A percentile compares a stretch with the other conserved stretches of the same genome.
phyloP scores from a whole-genome alignment of 176 grass and related monocot species.

The Tuctoria greenei region DNA sequence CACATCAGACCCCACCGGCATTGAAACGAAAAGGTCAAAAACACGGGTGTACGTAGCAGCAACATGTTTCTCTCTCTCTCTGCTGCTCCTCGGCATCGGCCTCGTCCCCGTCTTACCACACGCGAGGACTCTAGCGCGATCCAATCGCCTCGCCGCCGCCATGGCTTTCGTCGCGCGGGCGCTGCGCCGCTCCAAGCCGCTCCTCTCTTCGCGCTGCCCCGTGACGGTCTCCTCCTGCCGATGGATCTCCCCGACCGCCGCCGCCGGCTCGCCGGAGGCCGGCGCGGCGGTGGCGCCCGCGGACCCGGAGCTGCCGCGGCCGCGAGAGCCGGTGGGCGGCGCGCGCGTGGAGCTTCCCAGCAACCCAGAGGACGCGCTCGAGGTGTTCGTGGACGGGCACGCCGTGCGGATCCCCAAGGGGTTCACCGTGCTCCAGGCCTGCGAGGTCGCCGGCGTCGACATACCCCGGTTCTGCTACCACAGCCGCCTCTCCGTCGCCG shows the following conservation, averaged over 20 bases:
- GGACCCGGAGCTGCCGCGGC: conserved; percentile 49
- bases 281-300: conserved; percentile 40
- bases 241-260: conserved; percentile 75
- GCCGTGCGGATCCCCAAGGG: conserved; percentile 96
- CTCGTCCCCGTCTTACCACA: neutral
- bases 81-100: too few species aligned
- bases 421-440: conserved; percentile 93
- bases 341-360: conserved; percentile 58
- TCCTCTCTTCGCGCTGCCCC: conserved; percentile 35
- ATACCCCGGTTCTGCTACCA: conserved; percentile 99
- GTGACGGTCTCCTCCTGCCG: conserved; percentile 37
- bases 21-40: neutral
- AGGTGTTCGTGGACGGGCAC: conserved; percentile 95
- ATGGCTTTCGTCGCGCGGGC: conserved; percentile 86
- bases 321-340: conserved; percentile 61
- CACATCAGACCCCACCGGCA: accelerated
- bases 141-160: conserved; percentile 64
- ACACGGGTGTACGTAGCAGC: neutral
- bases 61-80: too few species aligned
- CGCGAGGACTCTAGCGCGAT: conserved; percentile 53
- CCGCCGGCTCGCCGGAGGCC: conserved; percentile 56
- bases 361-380: conserved; percentile 84
- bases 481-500: conserved; percentile 80
- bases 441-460: conserved; percentile 94
- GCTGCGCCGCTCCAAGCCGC: conserved; percentile 59